phyloP scores from a whole-genome alignment of 2,329 filamentous ascomycete species.

The Cordyceps militaris region DNA sequence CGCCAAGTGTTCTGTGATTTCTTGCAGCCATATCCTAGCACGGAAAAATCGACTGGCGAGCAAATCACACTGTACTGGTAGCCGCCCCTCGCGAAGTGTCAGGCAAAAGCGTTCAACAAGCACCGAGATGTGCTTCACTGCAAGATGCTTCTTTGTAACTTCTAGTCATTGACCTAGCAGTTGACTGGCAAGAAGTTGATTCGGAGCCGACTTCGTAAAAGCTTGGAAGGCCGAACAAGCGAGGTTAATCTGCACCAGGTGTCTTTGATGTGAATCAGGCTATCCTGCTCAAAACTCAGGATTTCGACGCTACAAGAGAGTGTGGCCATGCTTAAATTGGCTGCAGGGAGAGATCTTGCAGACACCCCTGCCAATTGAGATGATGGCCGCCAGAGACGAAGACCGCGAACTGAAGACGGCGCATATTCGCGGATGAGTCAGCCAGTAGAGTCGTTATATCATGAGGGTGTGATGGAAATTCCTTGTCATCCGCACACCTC shows the following conservation, averaged over 20 bases:
- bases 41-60: not conserved
- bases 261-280: not conserved
- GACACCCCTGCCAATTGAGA: not conserved
- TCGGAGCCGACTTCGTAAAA: too few species aligned
- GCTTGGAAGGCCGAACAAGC: not conserved
- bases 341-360: constrained; percentile 6
- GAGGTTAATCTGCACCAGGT: not conserved
- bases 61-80: not conserved
- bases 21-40: not conserved
- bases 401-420: not conserved
- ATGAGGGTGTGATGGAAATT: not conserved
- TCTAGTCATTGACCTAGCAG: not conserved
- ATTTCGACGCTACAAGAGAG: not conserved
- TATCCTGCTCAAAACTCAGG: not conserved
- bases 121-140: not conserved
- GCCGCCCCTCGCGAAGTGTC: not conserved
- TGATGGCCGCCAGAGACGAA: not conserved
- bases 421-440: not conserved
- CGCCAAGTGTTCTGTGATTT: not conserved
- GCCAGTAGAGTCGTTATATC: not conserved
- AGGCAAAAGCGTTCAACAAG: not conserved
- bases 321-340: not conserved
- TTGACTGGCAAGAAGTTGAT: too few species aligned
- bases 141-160: not conserved
- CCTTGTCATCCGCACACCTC: constrained; percentile 3